These are phyloP conservation scores for Westerdykella sp. DNA, from an alignment of 2,329 filamentous ascomycete species.

Conservation along the genomic window DNA sequence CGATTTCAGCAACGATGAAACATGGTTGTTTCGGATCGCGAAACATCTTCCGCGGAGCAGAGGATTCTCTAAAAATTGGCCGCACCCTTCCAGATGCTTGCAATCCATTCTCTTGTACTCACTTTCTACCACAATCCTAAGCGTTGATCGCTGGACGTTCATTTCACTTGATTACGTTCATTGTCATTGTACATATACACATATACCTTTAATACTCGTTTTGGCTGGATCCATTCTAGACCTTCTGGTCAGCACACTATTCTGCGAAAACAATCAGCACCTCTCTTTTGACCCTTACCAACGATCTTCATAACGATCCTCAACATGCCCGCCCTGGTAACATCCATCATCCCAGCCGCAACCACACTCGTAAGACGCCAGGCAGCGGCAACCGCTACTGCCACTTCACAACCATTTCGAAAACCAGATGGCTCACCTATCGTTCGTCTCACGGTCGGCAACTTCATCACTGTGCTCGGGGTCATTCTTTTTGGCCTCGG, in stretches of 20 bases:
- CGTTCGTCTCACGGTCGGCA: slow-evolving; percentile 12
- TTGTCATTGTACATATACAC: not conserved
- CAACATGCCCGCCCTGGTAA: not conserved
- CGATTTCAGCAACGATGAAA: not conserved
- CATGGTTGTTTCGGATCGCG: not conserved
- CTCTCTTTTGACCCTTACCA: not conserved
- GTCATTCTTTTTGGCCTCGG: not conserved
- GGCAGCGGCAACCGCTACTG: not conserved
- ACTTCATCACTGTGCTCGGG: slow-evolving; percentile 1
- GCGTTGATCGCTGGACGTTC: not conserved
- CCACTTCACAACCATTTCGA: not conserved
- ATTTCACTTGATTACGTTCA: not conserved
- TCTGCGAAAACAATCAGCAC: not conserved
- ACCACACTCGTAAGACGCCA: not conserved
- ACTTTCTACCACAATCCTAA: too few species aligned
- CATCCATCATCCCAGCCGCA: not conserved
- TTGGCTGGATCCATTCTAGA: not conserved
- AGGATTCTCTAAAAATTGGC: too few species aligned
- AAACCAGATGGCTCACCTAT: slow-evolving; percentile 10
- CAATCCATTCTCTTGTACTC: too few species aligned
- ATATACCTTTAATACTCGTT: not conserved
- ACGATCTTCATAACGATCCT: too few species aligned
- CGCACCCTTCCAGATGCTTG: too few species aligned
- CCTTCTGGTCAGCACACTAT: not conserved
- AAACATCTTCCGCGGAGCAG: not conserved